These are phyloP conservation scores for Colletotrichum phormii DNA, from an alignment of 2,329 filamentous ascomycete genomes.

Conservation along the genomic window DNA sequence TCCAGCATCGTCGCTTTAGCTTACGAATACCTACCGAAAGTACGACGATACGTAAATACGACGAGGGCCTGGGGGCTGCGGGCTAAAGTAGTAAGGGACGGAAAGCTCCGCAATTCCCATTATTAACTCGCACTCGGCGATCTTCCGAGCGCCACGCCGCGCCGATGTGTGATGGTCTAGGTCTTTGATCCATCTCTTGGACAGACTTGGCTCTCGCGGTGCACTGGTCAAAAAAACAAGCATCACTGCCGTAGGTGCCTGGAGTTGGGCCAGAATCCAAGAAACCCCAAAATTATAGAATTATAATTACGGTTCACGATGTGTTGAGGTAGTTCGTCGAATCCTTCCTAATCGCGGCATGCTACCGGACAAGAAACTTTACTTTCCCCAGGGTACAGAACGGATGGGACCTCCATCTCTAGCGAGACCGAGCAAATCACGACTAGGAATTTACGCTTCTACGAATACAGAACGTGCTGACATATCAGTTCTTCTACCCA, in stretches of 20 bases:
- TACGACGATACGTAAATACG: neutral
- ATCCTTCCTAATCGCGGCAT: no score
- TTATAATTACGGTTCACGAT: no score
- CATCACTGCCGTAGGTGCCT: no score
- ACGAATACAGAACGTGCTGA: neutral
- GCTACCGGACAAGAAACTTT: neutral
- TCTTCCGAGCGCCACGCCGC: neutral
- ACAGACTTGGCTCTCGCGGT: neutral
- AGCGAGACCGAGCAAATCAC: neutral
- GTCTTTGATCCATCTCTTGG: neutral
- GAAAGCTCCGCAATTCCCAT: neutral
- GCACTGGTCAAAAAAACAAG: no score
- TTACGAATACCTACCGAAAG: neutral
- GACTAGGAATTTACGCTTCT: neutral
- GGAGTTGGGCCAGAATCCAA: neutral
- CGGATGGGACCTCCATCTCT: neutral
- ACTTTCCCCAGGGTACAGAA: neutral
- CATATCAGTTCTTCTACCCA: neutral
- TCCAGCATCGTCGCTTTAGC: neutral
- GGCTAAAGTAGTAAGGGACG: neutral
- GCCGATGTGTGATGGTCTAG: neutral
- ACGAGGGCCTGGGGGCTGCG: neutral
- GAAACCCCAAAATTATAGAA: neutral
- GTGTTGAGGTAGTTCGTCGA: neutral
- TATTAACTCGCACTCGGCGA: neutral